Evolutionary conservation across 2,329 filamentous ascomycete genomes (phyloP), one percentile per base, ranked within the genome.

Genomic region (Alternaria solani): DNA sequence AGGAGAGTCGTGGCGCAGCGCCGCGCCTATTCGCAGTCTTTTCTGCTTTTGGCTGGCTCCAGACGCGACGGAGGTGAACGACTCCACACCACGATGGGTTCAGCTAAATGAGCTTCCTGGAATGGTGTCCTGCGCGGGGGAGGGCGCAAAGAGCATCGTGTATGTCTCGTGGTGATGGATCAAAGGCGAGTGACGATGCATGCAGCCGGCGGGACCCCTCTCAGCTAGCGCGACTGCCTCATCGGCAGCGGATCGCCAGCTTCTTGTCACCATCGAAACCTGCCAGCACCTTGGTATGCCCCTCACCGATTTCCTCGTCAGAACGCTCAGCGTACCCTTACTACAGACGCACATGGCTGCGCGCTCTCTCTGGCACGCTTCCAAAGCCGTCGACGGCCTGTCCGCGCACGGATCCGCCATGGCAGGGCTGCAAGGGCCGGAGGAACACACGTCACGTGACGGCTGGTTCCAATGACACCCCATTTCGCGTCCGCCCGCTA

Each of bases 201-300:
- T 49, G 60, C 60, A 49, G 38, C 25, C 36, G 51, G 56, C 48
- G 65, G 57, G 59, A 63, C 64, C 64, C 64, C 66, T 62, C 66
- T 58, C 57, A 62, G 59, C 56, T 61, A 68, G 65, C 65, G 67
- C 64, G 57, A 42, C 53, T 64, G 52, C 62, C 51, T 59, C 51
- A 32, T 55, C 48, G 62, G 54, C 59, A 46, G 57, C 55, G 52
- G 60, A 64, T 69, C 62, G 64, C 44, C 67, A 62, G 66, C 68
- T 66, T 66, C 59, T 66, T 66, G 67, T 66, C 65, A 66, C 63
- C 59, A 54, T 63, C 60, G 51, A 59, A 64, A 61, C 63, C 28
- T 65, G 63, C 65, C 65, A 63, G 61, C 58, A 58, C 59, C 56
- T 62, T 30, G 9, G 28, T 60, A 61, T 67, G 64, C 65, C 69